A percentile compares a stretch with the other conserved stretches of the same genome.
phyloP scores from a whole-genome alignment of 257 asterid species.

The Solanum medicagineum region DNA sequence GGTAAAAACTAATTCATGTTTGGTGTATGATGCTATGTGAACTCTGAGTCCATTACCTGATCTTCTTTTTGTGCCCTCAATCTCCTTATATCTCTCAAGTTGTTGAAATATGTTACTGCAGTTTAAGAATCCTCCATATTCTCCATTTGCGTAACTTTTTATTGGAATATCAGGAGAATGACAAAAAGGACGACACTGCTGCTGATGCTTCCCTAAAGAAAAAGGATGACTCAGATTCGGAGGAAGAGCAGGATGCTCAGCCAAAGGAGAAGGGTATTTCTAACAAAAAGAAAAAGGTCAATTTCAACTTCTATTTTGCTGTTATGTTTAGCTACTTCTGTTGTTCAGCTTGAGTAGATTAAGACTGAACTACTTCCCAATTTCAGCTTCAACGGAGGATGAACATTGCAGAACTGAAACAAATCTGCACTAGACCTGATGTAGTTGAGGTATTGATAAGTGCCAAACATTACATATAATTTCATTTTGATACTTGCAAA shows the following conservation, averaged over 20 bases:
- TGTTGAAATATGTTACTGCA: not conserved
- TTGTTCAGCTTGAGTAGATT: not conserved
- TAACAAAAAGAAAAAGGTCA: slow-evolving; percentile 92
- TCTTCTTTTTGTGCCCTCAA: not conserved
- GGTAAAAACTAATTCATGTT: slow-evolving; percentile 23
- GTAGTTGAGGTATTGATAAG: slow-evolving; percentile 69
- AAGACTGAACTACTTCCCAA: slow-evolving; percentile 1
- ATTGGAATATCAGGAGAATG: slow-evolving; percentile 41
- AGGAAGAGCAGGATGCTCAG: slow-evolving; percentile 67
- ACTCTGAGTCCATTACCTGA: not conserved
- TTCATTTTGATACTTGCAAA: not conserved
- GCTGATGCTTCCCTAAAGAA: slow-evolving; percentile 48
- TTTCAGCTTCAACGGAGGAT: slow-evolving; percentile 80
- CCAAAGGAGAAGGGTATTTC: slow-evolving; percentile 74
- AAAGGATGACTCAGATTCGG: slow-evolving; percentile 80
- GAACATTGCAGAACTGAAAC: slow-evolving; percentile 92
- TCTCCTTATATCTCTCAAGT: not conserved
- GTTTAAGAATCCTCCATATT: not conserved
- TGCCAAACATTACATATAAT: not conserved
- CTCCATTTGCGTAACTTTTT: not conserved
- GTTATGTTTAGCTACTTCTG: not conserved
- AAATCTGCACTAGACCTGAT: slow-evolving; percentile 69
- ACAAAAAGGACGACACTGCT: slow-evolving; percentile 46
- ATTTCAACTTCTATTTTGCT: not conserved
- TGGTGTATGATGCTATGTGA: not conserved